Evolutionary conservation across 495 filamentous ascomycete species (phyloP).

Genomic region (Sordaria brevicollis): DNA sequence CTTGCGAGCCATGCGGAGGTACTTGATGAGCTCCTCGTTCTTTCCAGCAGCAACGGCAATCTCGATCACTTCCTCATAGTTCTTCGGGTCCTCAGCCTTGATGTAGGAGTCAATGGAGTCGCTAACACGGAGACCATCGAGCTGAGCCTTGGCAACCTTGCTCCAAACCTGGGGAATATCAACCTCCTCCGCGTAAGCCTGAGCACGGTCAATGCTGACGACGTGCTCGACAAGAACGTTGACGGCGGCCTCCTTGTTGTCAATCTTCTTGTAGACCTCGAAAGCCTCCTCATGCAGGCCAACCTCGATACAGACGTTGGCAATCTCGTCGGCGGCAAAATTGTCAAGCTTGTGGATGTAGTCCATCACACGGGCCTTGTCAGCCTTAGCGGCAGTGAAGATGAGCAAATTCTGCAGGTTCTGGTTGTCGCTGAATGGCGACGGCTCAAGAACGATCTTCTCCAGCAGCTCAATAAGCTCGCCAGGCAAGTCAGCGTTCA

Average conservation of each 20-base stretch:
- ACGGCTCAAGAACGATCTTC: slow-evolving; percentile 98
- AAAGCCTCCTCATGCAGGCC: slow-evolving; percentile 96
- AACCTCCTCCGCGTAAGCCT: slow-evolving; percentile 91
- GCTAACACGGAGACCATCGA: slow-evolving; percentile 86
- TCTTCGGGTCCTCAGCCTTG: slow-evolving; percentile 82
- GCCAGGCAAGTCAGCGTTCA: slow-evolving; percentile 77
- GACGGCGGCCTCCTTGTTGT: slow-evolving; percentile 74
- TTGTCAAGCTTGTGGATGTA: slow-evolving; percentile 87
- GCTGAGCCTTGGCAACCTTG: slow-evolving; percentile 94
- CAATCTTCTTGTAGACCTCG: slow-evolving; percentile 96
- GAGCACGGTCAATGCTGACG: slow-evolving; percentile 96
- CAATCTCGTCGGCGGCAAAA: slow-evolving; percentile 88
- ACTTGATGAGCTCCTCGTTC: slow-evolving; percentile 97
- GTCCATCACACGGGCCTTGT: slow-evolving; percentile 90
- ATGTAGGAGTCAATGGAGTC: slow-evolving; percentile 98
- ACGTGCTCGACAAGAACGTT: slow-evolving; percentile 94
- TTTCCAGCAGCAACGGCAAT: slow-evolving; percentile 93
- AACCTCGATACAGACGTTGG: slow-evolving; percentile 84
- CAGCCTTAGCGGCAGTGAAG: slow-evolving; percentile 92
- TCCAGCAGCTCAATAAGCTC: slow-evolving; percentile 97
- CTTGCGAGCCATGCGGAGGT: slow-evolving; percentile 92
- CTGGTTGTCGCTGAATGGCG: slow-evolving; percentile 91
- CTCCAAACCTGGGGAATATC: slow-evolving; percentile 98
- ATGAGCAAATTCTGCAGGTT: slow-evolving; percentile 96
- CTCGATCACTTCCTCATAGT: slow-evolving; percentile 93